Evolutionary conservation across 139 green algal genomes (phyloP), one percentile per base, ranked within the genome.

Genomic region (Choricystis sp.): DNA sequence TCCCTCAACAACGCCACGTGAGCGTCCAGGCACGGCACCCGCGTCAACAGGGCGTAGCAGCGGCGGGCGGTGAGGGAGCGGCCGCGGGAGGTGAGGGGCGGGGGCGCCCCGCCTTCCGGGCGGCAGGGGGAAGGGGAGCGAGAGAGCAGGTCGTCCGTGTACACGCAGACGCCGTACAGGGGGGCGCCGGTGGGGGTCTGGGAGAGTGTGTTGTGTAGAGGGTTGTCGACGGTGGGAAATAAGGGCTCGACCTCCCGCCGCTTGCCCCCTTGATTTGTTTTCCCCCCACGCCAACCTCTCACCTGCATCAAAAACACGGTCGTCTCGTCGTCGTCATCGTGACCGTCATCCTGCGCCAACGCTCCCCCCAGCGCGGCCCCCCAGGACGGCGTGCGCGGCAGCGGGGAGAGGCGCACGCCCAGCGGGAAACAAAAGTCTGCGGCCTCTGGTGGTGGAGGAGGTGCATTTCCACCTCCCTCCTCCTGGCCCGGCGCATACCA

Each of bases 391-490:
- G 40, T 21, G 9, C 40, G 40, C 9, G 9, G 40, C 40, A 52
- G 40, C 16, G 40, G 9, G 9, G 40, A 52, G 40, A 52, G 9
- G 40, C 9, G 40, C 9, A 52, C 40, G 40, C 40, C 40, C 9
- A 21, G 40, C 40, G 40, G 40, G 40, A 52, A 52, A 16, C 40
- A 52, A 52, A 52, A 60, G 56, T 1, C 56, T 16, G n/a, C 29
- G 24, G 1, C 62, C 64, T 86, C 74, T 49, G 67, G 49, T 0
- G 68, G 57, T 20, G 68, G 40, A 29, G 61, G 21, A n/a, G n/a
- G n/a, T n/a, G n/a, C n/a, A n/a, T n/a, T n/a, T n/a, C n/a, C n/a
- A n/a, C 20, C 60, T 70, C 26, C 59, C 52, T 1, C 25, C 19
- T 31, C 27, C 19, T 29, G 60, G 28, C n/a, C n/a, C 19, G 19